phyloP scores from a whole-genome alignment of 805 yeast species.

The Barnettozyma botsteinii region DNA sequence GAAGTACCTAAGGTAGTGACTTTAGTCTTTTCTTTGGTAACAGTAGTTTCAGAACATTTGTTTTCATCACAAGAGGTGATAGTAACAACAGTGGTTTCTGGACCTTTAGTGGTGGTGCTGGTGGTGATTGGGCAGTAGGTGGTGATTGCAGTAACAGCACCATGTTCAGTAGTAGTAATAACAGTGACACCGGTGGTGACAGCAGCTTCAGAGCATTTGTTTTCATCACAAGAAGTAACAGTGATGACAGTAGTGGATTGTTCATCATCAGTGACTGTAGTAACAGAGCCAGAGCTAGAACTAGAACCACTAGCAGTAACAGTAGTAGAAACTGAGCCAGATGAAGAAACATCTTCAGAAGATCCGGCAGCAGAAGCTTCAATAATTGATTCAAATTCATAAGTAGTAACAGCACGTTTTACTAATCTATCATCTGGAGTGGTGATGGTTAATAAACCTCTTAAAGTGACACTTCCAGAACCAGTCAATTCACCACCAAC shows the following conservation, averaged over 20 bases:
- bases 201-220: background rate
- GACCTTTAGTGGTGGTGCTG: background rate
- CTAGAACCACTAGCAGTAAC: background rate
- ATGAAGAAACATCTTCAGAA: background rate
- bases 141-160: conserved; percentile 1
- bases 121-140: conserved; percentile 6
- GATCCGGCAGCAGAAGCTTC: background rate
- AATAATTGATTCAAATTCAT: background rate
- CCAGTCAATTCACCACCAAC: conserved; percentile 1
- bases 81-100: background rate
- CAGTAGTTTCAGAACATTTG: background rate
- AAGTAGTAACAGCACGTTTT: background rate
- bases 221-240: background rate
- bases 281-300: background rate
- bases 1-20: background rate
- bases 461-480: background rate
- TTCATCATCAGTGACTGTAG: background rate
- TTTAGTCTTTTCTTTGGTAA: background rate
- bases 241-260: background rate
- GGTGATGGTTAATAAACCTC: background rate
- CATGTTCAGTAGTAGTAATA: background rate
- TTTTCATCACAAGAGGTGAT: background rate
- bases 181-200: conserved; percentile 2
- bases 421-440: background rate
- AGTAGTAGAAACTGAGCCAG: background rate